Percentiles rank a stretch among this genome's conserved stretches.
Conservation (phyloP, 2,329 filamentous ascomycete genomes). For the Ceratocystis cacaofunesta region DNA sequence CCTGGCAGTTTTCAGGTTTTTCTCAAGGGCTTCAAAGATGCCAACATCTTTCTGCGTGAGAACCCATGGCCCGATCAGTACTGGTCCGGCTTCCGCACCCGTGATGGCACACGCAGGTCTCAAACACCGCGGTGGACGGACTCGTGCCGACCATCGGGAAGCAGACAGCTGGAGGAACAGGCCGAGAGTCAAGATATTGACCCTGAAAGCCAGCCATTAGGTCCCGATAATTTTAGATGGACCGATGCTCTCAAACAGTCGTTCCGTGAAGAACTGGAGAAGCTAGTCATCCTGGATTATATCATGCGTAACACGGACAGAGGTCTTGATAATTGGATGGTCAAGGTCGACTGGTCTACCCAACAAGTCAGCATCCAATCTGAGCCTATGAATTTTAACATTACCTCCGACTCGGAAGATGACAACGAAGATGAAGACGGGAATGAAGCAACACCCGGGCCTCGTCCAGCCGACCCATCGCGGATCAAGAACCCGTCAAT, state of each 20-base stretch:
- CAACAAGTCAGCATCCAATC: conserved; percentile 75
- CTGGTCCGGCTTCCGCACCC: conserved; percentile 52
- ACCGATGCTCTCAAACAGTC: conserved; percentile 77
- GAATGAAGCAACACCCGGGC: conserved; percentile 22
- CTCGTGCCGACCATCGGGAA: conserved; percentile 54
- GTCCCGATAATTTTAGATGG: conserved; percentile 58
- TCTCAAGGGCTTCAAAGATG: conserved; percentile 90
- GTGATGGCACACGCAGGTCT: conserved; percentile 45
- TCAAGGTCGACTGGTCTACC: conserved; percentile 77
- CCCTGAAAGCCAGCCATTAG: conserved; percentile 29
- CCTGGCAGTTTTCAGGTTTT: conserved; percentile 96
- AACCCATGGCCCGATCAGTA: conserved; percentile 95
- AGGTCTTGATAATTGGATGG: conserved; percentile 98
- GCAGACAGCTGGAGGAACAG: conserved; percentile 25
- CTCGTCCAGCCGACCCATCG: conserved; percentile 38
- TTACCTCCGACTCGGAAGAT: conserved; percentile 33
- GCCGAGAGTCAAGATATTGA: conserved; percentile 31
- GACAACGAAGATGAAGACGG: conserved; percentile 26
- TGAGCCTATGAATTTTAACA: conserved; percentile 57
- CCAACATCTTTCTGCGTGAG: conserved; percentile 86
- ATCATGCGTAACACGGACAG: conserved; percentile 98
- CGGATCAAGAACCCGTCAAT: conserved; percentile 27
- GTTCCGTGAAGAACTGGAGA: conserved; percentile 89
- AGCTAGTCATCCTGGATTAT: conserved; percentile 92
- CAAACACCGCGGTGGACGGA: conserved; percentile 61